Conservation (phyloP, 208 protist species). For the Leishmania mexicana region DNA sequence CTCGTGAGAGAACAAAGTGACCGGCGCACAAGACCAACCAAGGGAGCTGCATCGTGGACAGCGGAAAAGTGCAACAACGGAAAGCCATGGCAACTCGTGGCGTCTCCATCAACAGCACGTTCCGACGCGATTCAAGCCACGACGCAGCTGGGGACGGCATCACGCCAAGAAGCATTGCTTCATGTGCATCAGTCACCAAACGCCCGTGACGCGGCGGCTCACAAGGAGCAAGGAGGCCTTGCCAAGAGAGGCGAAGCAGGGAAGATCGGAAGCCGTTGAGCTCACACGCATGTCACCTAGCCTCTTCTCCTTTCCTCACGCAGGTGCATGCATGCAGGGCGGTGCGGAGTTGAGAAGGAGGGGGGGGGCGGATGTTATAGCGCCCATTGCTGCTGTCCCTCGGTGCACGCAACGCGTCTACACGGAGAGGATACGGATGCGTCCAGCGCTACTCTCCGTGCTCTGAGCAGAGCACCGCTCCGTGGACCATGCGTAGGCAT, state of each 20-base stretch:
- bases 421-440: background rate
- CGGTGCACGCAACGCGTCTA: background rate
- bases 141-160: background rate
- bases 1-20: background rate
- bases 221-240: background rate
- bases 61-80: background rate
- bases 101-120: background rate
- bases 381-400: too few species aligned
- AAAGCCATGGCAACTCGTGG: background rate
- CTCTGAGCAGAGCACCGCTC: slow-evolving; percentile 7
- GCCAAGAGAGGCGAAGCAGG: background rate
- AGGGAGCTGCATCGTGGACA: background rate
- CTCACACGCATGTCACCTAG: background rate
- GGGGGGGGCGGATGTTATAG: background rate
- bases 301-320: background rate
- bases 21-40: background rate
- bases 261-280: background rate
- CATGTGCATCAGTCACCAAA: background rate
- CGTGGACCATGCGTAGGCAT: slow-evolving; percentile 16
- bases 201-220: background rate
- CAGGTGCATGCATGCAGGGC: background rate
- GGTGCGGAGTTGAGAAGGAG: background rate
- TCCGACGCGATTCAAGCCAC: background rate
- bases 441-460: background rate
- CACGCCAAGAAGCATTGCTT: background rate